Evolutionary conservation across 306 rosid genomes (phyloP), one percentile per base, ranked within the genome.

Genomic region (Corylus heterophylla): DNA sequence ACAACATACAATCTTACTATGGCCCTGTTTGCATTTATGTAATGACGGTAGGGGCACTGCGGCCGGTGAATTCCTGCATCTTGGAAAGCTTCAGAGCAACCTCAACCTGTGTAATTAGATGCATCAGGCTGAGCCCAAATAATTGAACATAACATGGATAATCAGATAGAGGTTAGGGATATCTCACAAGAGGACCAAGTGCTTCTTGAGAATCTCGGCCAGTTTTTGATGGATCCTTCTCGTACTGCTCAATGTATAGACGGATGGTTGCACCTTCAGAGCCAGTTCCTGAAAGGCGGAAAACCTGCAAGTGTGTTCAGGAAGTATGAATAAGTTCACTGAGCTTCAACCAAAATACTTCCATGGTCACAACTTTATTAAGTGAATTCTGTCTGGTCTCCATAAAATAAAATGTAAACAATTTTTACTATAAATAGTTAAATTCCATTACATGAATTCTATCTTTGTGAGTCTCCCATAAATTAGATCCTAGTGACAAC

Each of bases 221-320:
- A 45, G 69, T 95, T 79, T 93, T 93, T 61, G 97, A 93, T 55
- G 97, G 82, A 86, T 95, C 96, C 79, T 95, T 95, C 86, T 93
- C 99, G 51, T 95, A 93, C 84, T 95, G 99, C 88, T 95, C 98
- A 74, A 95, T 93, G 87, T 95, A 95, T 74, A 95, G 93, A 58
- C 98, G 90, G 80, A 95, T 95, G 64, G 98, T 95, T 47, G 99
- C 99, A 9, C 99, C 99, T 77, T 89, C 98, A 17, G 98, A 95
- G 75, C 99, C 99, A 76, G 99, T 95, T 85, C 99, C 99, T 11
- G 99, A 95, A 76, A 93, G 96, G 44, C 99, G 97, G 94, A 93
- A 95, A 74, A 95, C 88, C 99, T 95, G 82, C 72, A 77, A 63
- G 39, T 59, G 66, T 48, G 80, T 71, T 58, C 69, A 61, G 71